Evolutionary conservation across 371 early-diverging fungal species (phyloP), one percentile per base, ranked within the genome.

Genomic region (Mucor plumbeus): DNA sequence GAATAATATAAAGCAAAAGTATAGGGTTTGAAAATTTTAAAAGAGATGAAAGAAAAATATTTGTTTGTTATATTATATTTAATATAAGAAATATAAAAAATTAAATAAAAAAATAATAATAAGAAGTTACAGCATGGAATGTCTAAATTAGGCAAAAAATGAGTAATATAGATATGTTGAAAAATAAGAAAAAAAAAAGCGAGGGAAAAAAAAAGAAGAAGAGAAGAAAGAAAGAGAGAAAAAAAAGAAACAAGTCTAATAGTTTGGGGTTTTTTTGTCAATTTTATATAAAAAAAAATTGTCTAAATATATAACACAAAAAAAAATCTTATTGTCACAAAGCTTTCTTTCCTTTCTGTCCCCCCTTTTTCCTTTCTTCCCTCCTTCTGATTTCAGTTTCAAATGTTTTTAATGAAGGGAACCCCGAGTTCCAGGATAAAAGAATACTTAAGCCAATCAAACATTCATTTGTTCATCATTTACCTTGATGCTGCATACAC

Each of bases 271-370:
- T 59, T 59, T 59, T 59, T 39, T 59, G 21, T 59, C 39, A 19
- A 41, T 13, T 39, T 59, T 39, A 21, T 50, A 50, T 50, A 26
- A 44, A 44, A 44, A 44, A 44, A 44, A 44, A 44, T 44, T 44
- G 44, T 50, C 50, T 50, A 50, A 50, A 21, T 50, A 21, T 50
- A 50, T 50, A 50, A 50, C 50, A 50, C 50, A 48, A 50, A 50
- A 50, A 50, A 50, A 50, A 50, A 50, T 50, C 50, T 50, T 50
- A 50, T 50, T 50, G 50, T 50, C 50, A 50, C 50, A 50, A 50
- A 26, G 50, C 48, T 48, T 48, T 19, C 48, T 48, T 48, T 48
- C 21, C 10, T 48, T 48, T 19, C 48, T 48, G 19, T 48, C 21
- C 48, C 48, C 48, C 48, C 21, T 48, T 48, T 47, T 48, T 48